A percentile compares a stretch with the other conserved stretches of the same genome.
These are phyloP conservation scores for Microbotryum scabiosae DNA, from an alignment of 1,284 basidiomycete species.

Conservation along the genomic window DNA sequence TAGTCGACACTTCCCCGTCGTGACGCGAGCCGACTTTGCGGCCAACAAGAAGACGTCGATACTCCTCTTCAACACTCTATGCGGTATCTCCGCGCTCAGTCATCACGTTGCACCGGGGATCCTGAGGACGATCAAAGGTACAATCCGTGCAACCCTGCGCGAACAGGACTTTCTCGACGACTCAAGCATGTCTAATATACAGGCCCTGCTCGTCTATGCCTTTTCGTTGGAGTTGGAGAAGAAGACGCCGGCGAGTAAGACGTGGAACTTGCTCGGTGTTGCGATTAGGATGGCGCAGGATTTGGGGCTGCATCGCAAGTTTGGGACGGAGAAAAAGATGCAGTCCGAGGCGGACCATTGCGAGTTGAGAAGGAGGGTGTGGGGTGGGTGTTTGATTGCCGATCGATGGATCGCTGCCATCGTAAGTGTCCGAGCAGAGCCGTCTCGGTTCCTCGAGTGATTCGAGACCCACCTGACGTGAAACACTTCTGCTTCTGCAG, in stretches of 20 bases:
- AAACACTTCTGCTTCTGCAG: constrained; percentile 42
- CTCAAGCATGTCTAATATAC: constrained; percentile 76
- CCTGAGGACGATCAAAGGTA: constrained; percentile 72
- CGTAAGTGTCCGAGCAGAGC: constrained; percentile 44
- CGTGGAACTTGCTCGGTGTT: constrained; percentile 38
- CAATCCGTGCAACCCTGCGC: constrained; percentile 54
- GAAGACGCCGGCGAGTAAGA: constrained; percentile 38
- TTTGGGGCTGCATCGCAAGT: constrained; percentile 69
- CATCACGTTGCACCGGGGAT: constrained; percentile 72
- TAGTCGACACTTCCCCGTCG: constrained; percentile 73
- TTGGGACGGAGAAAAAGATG: constrained; percentile 48
- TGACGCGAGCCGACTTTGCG: constrained; percentile 79
- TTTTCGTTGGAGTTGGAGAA: constrained; percentile 52
- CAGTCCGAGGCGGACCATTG: constrained; percentile 44
- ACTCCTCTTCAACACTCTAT: constrained; percentile 82
- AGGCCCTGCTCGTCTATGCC: constrained; percentile 75
- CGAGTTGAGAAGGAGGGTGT: constrained; percentile 72
- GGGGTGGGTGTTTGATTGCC: constrained; percentile 82
- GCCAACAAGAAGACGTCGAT: constrained; percentile 58
- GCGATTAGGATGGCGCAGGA: constrained; percentile 59
- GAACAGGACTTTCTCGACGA: constrained; percentile 82
- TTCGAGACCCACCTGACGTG: neutral
- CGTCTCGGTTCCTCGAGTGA: neutral
- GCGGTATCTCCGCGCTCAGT: constrained; percentile 76
- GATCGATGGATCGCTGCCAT: constrained; percentile 57